Conservation (phyloP, 2,329 filamentous ascomycete species). For the Drechslerella stenobrocha region DNA sequence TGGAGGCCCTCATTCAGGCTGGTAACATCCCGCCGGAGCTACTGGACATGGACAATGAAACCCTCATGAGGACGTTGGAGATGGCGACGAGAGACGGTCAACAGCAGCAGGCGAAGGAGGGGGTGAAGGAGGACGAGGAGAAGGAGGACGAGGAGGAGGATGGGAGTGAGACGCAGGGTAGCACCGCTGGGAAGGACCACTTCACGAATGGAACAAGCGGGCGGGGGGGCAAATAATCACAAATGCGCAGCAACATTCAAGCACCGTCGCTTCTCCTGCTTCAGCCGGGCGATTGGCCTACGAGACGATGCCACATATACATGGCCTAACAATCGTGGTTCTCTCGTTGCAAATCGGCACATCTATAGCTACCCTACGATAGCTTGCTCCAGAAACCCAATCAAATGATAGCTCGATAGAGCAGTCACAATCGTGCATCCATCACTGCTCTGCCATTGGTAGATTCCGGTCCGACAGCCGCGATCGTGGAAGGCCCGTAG, state of each 20-base stretch:
- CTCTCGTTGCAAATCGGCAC: too few species aligned
- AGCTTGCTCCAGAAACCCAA: too few species aligned
- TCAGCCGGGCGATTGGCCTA: too few species aligned
- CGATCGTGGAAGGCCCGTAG: not conserved
- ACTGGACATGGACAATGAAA: conserved; percentile 38
- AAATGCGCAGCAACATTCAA: too few species aligned
- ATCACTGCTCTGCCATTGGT: not conserved
- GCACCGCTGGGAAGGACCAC: not conserved
- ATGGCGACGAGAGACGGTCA: conserved; percentile 14
- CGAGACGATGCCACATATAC: too few species aligned
- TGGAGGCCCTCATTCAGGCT: conserved; percentile 30
- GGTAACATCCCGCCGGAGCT: conserved; percentile 39
- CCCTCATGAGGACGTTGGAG: conserved; percentile 28
- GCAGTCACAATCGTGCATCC: too few species aligned
- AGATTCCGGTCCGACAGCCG: not conserved
- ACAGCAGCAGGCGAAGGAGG: conserved; percentile 4
- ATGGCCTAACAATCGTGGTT: too few species aligned
- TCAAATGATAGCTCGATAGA: too few species aligned
- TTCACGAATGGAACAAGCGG: not conserved
- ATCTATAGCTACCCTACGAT: too few species aligned
- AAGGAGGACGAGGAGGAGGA: not conserved
- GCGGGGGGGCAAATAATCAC: not conserved
- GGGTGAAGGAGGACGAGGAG: not conserved
- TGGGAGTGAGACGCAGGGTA: not conserved
- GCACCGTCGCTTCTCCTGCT: too few species aligned